Conservation (phyloP, 805 yeast genomes). For the Monosporozyma yasuniensis region DNA sequence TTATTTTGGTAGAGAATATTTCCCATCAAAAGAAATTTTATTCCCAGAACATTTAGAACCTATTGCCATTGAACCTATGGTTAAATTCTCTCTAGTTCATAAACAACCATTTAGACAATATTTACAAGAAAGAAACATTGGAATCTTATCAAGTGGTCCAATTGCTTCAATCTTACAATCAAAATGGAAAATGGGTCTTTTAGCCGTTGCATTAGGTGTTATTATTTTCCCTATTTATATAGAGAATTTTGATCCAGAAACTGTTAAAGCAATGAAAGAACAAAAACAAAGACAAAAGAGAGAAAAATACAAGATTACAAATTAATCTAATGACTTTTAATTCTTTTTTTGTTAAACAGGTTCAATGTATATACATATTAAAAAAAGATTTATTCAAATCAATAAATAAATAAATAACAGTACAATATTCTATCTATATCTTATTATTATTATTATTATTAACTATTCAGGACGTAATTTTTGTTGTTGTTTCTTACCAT, state of each 20-base stretch:
- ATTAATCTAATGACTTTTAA: too few species aligned
- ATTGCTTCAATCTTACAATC: constrained; percentile 31
- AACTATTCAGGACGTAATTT: constrained; percentile 8
- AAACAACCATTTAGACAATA: constrained; percentile 29
- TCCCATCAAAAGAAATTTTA: constrained; percentile 26
- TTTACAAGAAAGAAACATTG: constrained; percentile 26
- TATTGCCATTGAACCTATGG: constrained; percentile 14
- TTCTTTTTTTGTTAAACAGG: too few species aligned
- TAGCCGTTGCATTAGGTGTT: constrained; percentile 20
- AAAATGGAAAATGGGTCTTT: constrained; percentile 32
- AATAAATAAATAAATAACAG: not conserved
- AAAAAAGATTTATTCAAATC: not conserved
- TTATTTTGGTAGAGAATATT: constrained; percentile 28
- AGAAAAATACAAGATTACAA: constrained; percentile 15
- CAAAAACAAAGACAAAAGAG: constrained; percentile 22
- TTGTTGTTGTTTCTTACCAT: constrained; percentile 6
- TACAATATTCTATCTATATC: not conserved
- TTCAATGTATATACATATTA: not conserved
- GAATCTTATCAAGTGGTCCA: constrained; percentile 32
- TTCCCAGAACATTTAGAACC: constrained; percentile 25
- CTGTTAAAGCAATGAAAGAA: constrained; percentile 29
- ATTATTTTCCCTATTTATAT: constrained; percentile 29
- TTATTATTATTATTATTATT: too few species aligned
- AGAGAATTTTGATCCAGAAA: constrained; percentile 36
- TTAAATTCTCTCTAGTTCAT: constrained; percentile 20